Base-by-base conservation (phyloP, 805 yeast genomes). In the Metschnikowia orientalis region DNA sequence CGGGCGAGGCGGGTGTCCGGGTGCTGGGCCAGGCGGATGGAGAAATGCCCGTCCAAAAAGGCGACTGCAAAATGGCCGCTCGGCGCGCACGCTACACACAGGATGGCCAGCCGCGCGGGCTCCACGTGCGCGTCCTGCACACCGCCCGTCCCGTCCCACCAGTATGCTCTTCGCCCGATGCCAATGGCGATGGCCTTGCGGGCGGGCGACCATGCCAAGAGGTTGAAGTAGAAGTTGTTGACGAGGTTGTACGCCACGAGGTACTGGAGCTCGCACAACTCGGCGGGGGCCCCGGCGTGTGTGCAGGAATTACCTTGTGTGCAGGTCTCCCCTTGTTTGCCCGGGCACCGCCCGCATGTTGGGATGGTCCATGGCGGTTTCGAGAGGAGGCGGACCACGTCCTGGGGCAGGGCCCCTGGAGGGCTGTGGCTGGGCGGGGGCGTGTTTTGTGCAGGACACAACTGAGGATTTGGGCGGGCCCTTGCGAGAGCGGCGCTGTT, bases 201-300 rank as follows among this genome's bases (percentile, higher is more conserved):
- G 10, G 45, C 45, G 6, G 50, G 51, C 0, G 88, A 76, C 95
- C 95, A 86, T 4, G 86, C 72, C 0, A 86, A 71, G 34, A 83
- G 61, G 49, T 83, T 83, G 1, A 85, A 71, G 55, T 86, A 87
- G 50, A 79, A 86, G 52, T 87, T 95, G 53, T 84, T 80, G 40
- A 81, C 61, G 33, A 86, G 54, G 2, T 77, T 76, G 30, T 41
- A 41, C 6, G 49, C 41, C 21, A 40, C 43, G 6, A 45, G 32
- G 30, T 45, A 45, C 35, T 42, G 45, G 12, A 41, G 42, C 32
- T 45, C 49, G 19, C 35, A 29, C 41, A 40, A 33, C 8, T 33
- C 38, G 5, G 21, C 27, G 4, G 33, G 33, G 8, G 20, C 8
- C 20, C 8, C 20, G 8, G 17, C 21, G 9, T n/a, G n/a, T n/a